These are phyloP conservation scores for Rhododendron vialii DNA, from an alignment of 148 eudicot species.

Conservation along the genomic window DNA sequence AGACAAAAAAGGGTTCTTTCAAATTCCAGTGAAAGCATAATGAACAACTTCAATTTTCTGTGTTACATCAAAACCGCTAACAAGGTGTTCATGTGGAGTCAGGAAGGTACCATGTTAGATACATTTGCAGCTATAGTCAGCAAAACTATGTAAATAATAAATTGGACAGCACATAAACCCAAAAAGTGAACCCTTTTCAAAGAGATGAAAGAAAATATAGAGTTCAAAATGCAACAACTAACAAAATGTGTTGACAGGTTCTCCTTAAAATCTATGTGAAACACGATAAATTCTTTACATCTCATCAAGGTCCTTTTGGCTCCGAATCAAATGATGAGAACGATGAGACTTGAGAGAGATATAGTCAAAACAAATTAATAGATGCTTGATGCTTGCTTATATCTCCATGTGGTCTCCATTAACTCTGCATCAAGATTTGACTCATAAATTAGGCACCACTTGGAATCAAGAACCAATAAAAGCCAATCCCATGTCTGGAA, in stretches of 20 bases:
- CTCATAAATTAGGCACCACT: too few species aligned
- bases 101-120: neutral
- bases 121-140: neutral
- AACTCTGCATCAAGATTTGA: neutral
- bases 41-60: neutral
- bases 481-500: neutral
- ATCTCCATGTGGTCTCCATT: neutral
- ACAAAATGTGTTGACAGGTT: too few species aligned
- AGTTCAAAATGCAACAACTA: too few species aligned
- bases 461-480: too few species aligned
- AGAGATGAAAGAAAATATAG: too few species aligned
- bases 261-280: neutral
- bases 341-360: neutral
- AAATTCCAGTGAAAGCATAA: neutral
- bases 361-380: neutral
- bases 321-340: too few species aligned
- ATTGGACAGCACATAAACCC: too few species aligned
- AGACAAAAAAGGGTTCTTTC: neutral
- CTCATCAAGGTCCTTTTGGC: neutral
- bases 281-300: neutral
- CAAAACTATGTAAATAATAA: neutral
- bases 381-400: neutral
- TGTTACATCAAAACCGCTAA: neutral
- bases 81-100: neutral
- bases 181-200: too few species aligned